These are phyloP conservation scores for Stephanodiscus minutulus DNA, from an alignment of 108 stramenopile genomes.

Conservation along the genomic window DNA sequence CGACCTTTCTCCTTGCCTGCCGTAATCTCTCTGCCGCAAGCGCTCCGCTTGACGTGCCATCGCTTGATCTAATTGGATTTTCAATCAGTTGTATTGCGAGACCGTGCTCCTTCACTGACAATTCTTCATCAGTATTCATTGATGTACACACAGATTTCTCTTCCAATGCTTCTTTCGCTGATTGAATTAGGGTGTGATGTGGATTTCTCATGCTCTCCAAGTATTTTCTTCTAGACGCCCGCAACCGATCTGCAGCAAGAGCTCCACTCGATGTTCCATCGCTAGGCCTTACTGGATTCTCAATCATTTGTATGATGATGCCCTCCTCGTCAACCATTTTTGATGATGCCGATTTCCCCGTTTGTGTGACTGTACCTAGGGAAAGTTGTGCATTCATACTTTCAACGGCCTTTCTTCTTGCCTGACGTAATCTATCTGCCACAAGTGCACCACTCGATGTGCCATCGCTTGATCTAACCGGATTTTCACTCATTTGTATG, in stretches of 20 bases:
- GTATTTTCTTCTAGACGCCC: constrained; percentile 11
- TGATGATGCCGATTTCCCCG: too few species aligned
- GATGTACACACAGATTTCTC: too few species aligned
- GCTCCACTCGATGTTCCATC: constrained; percentile 49
- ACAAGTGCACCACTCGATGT: constrained; percentile 38
- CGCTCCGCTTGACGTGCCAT: constrained; percentile 45
- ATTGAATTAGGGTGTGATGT: neutral
- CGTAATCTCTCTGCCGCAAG: constrained; percentile 24
- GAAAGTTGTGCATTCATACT: neutral
- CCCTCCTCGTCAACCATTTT: too few species aligned
- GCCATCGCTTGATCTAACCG: constrained; percentile 35
- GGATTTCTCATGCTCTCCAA: neutral
- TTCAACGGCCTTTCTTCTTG: constrained; percentile 29
- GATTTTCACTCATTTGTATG: constrained; percentile 27
- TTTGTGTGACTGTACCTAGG: too few species aligned
- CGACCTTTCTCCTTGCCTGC: constrained; percentile 17
- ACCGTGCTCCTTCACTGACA: neutral
- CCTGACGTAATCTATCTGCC: constrained; percentile 32
- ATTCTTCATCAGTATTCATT: too few species aligned
- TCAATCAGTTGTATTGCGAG: constrained; percentile 6
- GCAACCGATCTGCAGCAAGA: constrained; percentile 12
- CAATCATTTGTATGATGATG: neutral
- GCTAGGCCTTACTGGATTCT: constrained; percentile 35
- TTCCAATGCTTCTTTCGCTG: neutral
- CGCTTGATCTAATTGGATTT: constrained; percentile 34